phyloP scores from a whole-genome alignment of 2,329 filamentous ascomycete species.

The Penicillium sp. region DNA sequence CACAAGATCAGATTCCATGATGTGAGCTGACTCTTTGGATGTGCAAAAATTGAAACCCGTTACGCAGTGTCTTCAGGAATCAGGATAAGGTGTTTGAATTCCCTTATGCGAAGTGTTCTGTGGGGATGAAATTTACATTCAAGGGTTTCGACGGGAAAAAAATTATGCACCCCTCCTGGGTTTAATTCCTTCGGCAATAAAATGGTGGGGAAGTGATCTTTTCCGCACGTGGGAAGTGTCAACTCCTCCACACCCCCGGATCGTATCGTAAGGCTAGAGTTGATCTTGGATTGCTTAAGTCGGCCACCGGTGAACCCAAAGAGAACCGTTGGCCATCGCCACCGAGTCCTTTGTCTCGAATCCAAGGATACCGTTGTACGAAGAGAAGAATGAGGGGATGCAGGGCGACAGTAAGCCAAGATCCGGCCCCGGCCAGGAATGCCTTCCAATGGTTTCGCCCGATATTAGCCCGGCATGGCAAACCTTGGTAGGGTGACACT shows the following conservation, averaged over 20 bases:
- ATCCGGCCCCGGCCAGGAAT: neutral
- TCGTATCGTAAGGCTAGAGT: neutral
- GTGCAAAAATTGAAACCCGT: too few species aligned
- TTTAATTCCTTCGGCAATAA: neutral
- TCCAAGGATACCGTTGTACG: neutral
- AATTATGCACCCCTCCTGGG: too few species aligned
- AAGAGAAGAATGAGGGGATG: neutral
- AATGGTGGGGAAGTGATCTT: neutral
- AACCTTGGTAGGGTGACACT: slow-evolving; percentile 5
- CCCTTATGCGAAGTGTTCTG: too few species aligned
- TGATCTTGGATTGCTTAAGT: slow-evolving; percentile 1
- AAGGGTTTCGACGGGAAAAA: too few species aligned
- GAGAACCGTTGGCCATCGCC: neutral
- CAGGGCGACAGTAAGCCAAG: neutral
- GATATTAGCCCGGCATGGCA: slow-evolving; percentile 15
- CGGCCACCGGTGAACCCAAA: neutral
- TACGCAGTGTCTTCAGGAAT: too few species aligned
- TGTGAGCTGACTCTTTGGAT: too few species aligned
- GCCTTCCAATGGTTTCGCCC: slow-evolving; percentile 7
- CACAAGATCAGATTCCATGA: too few species aligned
- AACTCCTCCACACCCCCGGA: neutral
- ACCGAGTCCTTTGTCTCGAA: neutral
- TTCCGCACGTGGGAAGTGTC: neutral
- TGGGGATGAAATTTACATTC: too few species aligned
- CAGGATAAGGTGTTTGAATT: too few species aligned